phyloP scores from a whole-genome alignment of 2,329 filamentous ascomycete species.

The Colletotrichum liriopes region DNA sequence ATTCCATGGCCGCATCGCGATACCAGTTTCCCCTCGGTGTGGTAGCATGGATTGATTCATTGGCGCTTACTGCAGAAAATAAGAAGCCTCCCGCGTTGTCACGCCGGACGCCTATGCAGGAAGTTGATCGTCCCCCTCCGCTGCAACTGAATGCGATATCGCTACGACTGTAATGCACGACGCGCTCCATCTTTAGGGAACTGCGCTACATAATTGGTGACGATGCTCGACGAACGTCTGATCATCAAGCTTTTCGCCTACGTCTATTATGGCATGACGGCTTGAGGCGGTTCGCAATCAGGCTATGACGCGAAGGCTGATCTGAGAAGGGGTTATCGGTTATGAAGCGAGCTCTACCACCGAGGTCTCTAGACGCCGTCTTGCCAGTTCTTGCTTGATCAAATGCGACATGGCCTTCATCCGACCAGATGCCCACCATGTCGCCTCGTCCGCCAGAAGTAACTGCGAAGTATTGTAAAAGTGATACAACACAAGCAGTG shows the following conservation, averaged over 20 bases:
- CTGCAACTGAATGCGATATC: not conserved
- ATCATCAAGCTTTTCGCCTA: not conserved
- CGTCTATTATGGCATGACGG: not conserved
- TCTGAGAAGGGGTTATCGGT: not conserved
- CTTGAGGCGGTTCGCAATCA: not conserved
- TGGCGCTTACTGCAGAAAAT: not conserved
- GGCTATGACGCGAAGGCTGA: not conserved
- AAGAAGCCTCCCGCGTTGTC: not conserved
- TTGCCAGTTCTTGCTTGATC: slow-evolving; percentile 9
- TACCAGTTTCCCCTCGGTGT: not conserved
- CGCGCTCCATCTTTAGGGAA: not conserved
- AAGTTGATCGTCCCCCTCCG: not conserved
- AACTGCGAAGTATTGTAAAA: slow-evolving; percentile 47
- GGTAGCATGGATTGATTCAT: not conserved
- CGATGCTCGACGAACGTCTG: not conserved
- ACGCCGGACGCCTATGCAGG: not conserved
- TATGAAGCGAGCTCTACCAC: not conserved
- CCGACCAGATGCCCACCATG: slow-evolving; percentile 49
- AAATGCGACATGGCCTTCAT: slow-evolving; percentile 43
- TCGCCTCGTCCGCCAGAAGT: slow-evolving; percentile 41
- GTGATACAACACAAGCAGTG: slow-evolving; percentile 48
- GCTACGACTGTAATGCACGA: not conserved
- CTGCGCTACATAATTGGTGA: not conserved
- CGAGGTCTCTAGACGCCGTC: not conserved
- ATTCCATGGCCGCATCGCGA: not conserved